phyloP scores from a whole-genome alignment of 768 basidiomycete genomes.

The Calvatia gigantea region DNA sequence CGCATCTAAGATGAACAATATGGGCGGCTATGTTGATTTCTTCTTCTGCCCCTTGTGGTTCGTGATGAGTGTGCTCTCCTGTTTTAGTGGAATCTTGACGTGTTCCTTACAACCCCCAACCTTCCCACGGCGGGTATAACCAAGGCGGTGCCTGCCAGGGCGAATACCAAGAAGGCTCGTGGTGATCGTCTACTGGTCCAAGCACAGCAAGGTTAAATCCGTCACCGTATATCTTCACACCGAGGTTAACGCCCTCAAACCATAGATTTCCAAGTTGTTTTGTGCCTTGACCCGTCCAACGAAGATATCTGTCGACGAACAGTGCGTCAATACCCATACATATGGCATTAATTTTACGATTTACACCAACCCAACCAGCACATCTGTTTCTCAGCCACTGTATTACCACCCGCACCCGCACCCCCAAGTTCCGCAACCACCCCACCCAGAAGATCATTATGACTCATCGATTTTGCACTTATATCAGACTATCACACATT shows the following conservation, averaged over 20 bases:
- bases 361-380: constrained; percentile 43
- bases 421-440: no score
- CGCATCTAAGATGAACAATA: no score
- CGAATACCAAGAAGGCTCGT: constrained; percentile 51
- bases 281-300: constrained; percentile 59
- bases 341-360: background rate
- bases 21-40: no score
- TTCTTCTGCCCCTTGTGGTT: no score
- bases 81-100: no score
- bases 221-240: background rate
- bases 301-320: constrained; percentile 46
- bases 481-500: constrained; percentile 52
- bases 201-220: constrained; percentile 53
- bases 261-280: constrained; percentile 62
- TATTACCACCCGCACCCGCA: background rate
- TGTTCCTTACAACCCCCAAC: constrained; percentile 62
- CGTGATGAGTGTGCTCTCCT: no score
- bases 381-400: constrained; percentile 11
- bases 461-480: constrained; percentile 22
- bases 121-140: constrained; percentile 47
- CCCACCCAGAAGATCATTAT: constrained; percentile 11
- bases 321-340: constrained; percentile 28
- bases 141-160: constrained; percentile 54
- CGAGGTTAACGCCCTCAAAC: background rate
- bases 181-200: constrained; percentile 53